phyloP scores from a whole-genome alignment of 1,284 basidiomycete genomes.

The Heterobasidion parviporum region DNA sequence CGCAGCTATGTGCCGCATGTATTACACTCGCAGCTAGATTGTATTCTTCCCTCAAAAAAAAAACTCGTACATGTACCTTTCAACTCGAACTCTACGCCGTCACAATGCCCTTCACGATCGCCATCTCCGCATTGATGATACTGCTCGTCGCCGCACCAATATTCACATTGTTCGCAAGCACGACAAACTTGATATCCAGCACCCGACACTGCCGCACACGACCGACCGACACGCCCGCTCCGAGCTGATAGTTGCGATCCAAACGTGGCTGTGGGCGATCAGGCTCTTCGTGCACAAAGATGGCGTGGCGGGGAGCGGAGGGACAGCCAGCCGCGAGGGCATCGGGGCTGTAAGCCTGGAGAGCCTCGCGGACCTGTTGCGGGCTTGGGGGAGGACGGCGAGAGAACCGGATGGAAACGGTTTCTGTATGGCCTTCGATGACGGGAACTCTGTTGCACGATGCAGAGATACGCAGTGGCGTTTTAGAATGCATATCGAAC shows the following conservation, averaged over 20 bases:
- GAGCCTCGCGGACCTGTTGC: slow-evolving; percentile 82
- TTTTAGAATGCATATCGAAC: slow-evolving; percentile 82
- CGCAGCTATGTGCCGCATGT: not conserved
- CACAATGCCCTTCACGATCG: slow-evolving; percentile 75
- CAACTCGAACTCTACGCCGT: slow-evolving; percentile 18
- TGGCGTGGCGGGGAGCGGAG: slow-evolving; percentile 80
- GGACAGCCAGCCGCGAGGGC: slow-evolving; percentile 80
- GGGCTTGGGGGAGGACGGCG: slow-evolving; percentile 76
- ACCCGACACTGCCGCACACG: slow-evolving; percentile 87
- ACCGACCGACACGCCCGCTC: slow-evolving; percentile 90
- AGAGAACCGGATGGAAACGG: slow-evolving; percentile 83
- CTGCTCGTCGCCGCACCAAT: slow-evolving; percentile 96
- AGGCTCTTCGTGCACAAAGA: slow-evolving; percentile 86
- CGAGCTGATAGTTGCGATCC: slow-evolving; percentile 87
- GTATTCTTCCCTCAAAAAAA: not conserved
- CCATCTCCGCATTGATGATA: slow-evolving; percentile 96
- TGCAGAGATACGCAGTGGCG: slow-evolving; percentile 83
- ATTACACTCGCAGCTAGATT: not conserved
- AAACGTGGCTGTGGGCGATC: slow-evolving; percentile 94
- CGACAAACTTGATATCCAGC: slow-evolving; percentile 94
- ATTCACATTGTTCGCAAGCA: slow-evolving; percentile 90
- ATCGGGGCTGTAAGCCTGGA: slow-evolving; percentile 70
- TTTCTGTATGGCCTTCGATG: slow-evolving; percentile 86
- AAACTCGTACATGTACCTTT: not conserved
- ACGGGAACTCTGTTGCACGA: slow-evolving; percentile 91